Evolutionary conservation across 1,284 basidiomycete genomes (phyloP), one percentile per base, ranked within the genome.

Genomic region (Inonotus hispidus): DNA sequence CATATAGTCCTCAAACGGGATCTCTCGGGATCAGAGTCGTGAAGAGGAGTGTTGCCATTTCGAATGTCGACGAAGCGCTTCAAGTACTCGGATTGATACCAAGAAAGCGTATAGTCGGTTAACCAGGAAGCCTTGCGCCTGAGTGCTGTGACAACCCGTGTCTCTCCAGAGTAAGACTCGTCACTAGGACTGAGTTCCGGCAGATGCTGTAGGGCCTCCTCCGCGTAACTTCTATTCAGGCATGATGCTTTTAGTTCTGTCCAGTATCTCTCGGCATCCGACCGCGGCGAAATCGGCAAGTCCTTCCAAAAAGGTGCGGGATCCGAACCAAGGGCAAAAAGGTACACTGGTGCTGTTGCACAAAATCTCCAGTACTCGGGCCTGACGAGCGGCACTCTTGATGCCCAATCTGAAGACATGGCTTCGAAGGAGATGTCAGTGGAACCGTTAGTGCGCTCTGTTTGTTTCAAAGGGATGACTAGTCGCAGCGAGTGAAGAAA

Each of bases 51-150:
- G 32, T 69, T 68, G 6, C 75, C 76, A 14, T 75, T 79, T 3
- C 69, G 61, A 23, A 68, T 64, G 62, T 84, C 77, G 23, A 81
- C 71, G 62, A 76, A 82, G 61, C 76, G 77, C 53, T 77, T 77
- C 64, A 91, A 71, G 69, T 84, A 90, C 64, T 82, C 81, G 50
- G 73, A 80, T 69, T 91, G 88, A 67, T 84, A 80, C 79, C 81
- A 84, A 0, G 87, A 85, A 47, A 91, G 70, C 47, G 75, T 74
- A 66, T 90, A 90, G 3, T 75, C 71, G 6, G 77, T 67, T 37
- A 73, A 78, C 88, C 88, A 91, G 0, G 85, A 82, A 1, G 71
- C 73, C n/a, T 70, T 64, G 19, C 85, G 81, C 27, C 50, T 60
- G 14, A 66, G 49, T 81, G 80, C 21, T 85, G 72, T 27, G 77